These are phyloP conservation scores for Citrus cavaleriei DNA, from an alignment of 345 rosid genomes.

Conservation along the genomic window DNA sequence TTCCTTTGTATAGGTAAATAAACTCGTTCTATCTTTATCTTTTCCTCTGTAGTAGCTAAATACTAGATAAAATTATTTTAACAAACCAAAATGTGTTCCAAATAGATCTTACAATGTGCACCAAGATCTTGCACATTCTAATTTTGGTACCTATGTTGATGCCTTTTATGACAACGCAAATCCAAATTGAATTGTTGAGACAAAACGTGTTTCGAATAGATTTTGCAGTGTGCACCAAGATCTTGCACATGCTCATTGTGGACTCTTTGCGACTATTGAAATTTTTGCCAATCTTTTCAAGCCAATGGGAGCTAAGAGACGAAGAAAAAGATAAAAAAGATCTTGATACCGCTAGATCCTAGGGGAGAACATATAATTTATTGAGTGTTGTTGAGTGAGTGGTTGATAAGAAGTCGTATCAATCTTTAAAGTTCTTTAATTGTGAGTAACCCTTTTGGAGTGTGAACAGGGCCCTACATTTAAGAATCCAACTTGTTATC, in stretches of 20 bases:
- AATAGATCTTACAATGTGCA: neutral
- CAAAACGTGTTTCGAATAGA: neutral
- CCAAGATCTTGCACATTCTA: slow-evolving; percentile 5
- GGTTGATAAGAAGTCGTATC: slow-evolving; percentile 44
- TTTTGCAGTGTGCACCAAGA: neutral
- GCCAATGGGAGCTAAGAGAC: neutral
- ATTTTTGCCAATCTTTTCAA: neutral
- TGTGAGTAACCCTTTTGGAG: slow-evolving; percentile 21
- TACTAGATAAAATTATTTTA: neutral
- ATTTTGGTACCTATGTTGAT: neutral
- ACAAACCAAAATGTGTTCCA: neutral
- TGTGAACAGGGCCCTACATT: slow-evolving; percentile 35
- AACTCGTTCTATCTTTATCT: too few species aligned
- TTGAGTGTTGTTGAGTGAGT: neutral
- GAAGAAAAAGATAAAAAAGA: neutral
- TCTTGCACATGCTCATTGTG: slow-evolving; percentile 11
- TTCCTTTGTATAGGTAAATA: too few species aligned
- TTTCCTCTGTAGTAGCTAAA: too few species aligned
- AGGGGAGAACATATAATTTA: neutral
- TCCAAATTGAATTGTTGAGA: neutral
- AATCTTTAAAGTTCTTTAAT: slow-evolving; percentile 25
- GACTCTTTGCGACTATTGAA: neutral
- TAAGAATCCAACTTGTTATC: slow-evolving; percentile 15
- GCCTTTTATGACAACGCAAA: too few species aligned
- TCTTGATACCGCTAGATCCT: neutral